phyloP scores from a whole-genome alignment of 768 basidiomycete genomes.

The Russula vinacea region DNA sequence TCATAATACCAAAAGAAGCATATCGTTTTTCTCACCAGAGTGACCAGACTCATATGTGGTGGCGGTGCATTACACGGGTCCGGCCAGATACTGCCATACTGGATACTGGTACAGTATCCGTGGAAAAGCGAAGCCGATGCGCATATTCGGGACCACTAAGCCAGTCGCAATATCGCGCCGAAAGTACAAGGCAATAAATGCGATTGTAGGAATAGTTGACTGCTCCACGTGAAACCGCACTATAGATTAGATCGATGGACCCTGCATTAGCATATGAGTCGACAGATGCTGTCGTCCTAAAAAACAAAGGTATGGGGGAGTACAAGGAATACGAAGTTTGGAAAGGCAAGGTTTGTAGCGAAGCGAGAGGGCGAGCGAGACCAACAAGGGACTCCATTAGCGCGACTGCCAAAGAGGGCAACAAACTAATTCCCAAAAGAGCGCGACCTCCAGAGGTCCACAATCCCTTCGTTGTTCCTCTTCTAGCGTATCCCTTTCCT shows the following conservation, averaged over 20 bases:
- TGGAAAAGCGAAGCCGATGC: neutral
- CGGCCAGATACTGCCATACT: neutral
- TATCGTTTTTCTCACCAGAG: neutral
- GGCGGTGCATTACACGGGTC: no score
- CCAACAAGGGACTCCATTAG: slow-evolving; percentile 9
- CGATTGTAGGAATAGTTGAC: neutral
- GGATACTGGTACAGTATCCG: neutral
- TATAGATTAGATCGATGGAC: neutral
- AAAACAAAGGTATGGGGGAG: slow-evolving; percentile 8
- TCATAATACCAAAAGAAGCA: slow-evolving; percentile 1
- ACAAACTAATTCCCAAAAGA: slow-evolving; percentile 30
- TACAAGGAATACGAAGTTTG: slow-evolving; percentile 18
- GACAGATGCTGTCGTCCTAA: neutral
- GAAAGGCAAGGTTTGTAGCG: no score
- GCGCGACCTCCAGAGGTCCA: neutral
- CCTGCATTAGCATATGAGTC: neutral
- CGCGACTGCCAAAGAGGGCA: slow-evolving; percentile 19
- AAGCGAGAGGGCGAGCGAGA: neutral
- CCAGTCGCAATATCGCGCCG: neutral
- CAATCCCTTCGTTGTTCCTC: slow-evolving; percentile 25
- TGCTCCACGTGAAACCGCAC: neutral
- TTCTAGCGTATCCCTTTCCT: slow-evolving; percentile 23
- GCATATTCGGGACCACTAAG: neutral
- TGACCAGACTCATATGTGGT: neutral
- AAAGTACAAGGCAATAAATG: slow-evolving; percentile 1